Conservation (phyloP, 129 eudicot species). For the Lonicera japonica region DNA sequence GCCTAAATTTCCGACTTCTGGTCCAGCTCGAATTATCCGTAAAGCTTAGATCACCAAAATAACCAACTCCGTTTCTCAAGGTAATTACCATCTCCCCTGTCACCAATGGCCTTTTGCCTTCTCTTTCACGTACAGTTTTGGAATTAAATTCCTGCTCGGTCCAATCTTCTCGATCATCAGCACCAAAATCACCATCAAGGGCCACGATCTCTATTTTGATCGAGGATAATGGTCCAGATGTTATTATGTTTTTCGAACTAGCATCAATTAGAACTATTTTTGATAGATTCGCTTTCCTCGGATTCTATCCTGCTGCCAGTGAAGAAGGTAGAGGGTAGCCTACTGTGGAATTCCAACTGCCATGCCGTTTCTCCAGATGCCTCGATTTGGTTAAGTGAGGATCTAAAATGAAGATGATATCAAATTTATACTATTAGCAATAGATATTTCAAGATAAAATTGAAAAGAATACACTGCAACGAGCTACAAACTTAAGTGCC, state of each 20-base stretch:
- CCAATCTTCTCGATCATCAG: constrained; percentile 70
- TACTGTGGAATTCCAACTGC: constrained; percentile 51
- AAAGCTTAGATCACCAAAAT: constrained; percentile 46
- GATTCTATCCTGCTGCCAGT: constrained; percentile 49
- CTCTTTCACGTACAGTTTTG: constrained; percentile 42
- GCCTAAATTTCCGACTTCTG: constrained; percentile 52
- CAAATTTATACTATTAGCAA: too few species aligned
- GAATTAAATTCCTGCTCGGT: constrained; percentile 45
- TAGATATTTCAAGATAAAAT: not conserved
- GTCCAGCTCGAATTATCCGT: constrained; percentile 89
- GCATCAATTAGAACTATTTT: constrained; percentile 60
- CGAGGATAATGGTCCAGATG: constrained; percentile 53
- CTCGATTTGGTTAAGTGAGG: constrained; percentile 31
- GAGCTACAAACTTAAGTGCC: constrained; percentile 8
- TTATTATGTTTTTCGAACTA: constrained; percentile 24
- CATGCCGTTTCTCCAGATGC: constrained; percentile 31
- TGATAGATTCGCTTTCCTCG: constrained; percentile 29
- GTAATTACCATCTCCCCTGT: constrained; percentile 45
- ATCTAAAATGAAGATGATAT: constrained; percentile 24
- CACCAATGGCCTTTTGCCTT: constrained; percentile 75
- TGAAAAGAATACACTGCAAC: too few species aligned
- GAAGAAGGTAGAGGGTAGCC: constrained; percentile 48
- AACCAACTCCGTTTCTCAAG: constrained; percentile 57
- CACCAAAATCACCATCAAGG: constrained; percentile 62
- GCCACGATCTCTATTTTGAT: constrained; percentile 48